Percentiles rank a stretch among this genome's conserved stretches.
Conservation (phyloP, 208 protist genomes). For the Acanthamoeba healyi region DNA sequence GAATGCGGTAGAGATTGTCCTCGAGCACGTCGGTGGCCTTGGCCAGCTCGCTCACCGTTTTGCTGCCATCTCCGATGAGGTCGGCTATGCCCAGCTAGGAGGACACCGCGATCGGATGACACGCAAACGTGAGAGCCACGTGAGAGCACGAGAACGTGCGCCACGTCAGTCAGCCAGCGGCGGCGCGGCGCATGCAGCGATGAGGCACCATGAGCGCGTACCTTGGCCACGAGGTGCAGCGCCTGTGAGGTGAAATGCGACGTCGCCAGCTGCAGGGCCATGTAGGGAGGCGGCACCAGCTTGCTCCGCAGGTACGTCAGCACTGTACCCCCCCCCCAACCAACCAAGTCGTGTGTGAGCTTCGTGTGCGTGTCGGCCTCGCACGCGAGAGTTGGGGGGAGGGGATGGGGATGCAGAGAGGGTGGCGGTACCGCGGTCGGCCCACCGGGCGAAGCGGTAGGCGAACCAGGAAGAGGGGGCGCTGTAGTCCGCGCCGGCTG, state of each 20-base stretch:
- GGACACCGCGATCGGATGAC: too few species aligned
- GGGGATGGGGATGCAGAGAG: too few species aligned
- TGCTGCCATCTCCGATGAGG: slow-evolving; percentile 46
- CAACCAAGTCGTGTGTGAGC: too few species aligned
- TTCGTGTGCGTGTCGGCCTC: too few species aligned
- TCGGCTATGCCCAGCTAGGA: slow-evolving; percentile 61
- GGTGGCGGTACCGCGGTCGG: neutral
- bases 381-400: too few species aligned
- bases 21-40: slow-evolving; percentile 18
- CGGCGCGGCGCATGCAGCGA: too few species aligned
- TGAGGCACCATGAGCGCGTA: neutral
- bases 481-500: slow-evolving; percentile 26
- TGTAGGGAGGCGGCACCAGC: slow-evolving; percentile 49
- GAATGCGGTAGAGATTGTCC: slow-evolving; percentile 65
- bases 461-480: neutral
- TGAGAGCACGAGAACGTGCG: too few species aligned
- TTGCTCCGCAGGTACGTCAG: slow-evolving; percentile 19
- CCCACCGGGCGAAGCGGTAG: slow-evolving; percentile 33
- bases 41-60: slow-evolving; percentile 28
- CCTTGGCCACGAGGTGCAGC: slow-evolving; percentile 45
- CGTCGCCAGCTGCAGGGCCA: slow-evolving; percentile 57
- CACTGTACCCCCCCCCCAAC: too few species aligned
- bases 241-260: slow-evolving; percentile 62
- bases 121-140: neutral
- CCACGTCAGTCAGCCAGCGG: too few species aligned